Evolutionary conservation across 345 rosid species (phyloP).

Genomic region (Raphanus raphanistrum): DNA sequence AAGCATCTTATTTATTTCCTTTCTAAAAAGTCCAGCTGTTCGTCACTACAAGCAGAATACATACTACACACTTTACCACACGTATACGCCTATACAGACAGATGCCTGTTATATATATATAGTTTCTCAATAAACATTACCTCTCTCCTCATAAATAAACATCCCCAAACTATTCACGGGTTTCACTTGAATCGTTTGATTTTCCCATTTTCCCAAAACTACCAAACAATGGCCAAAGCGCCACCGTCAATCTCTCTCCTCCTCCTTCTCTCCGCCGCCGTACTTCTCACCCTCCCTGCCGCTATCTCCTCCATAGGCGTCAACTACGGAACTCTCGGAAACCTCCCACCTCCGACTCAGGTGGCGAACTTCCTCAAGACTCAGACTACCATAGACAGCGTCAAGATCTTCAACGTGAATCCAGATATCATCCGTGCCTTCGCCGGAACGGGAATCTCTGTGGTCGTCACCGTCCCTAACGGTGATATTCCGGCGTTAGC

Average conservation of each 20-base stretch:
- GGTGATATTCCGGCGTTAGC: slow-evolving; percentile 62
- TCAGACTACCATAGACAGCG: slow-evolving; percentile 57
- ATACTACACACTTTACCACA: slow-evolving; percentile 22
- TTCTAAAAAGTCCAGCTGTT: slow-evolving; percentile 24
- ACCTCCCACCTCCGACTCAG: slow-evolving; percentile 70
- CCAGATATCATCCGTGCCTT: slow-evolving; percentile 73
- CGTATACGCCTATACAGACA: slow-evolving; percentile 23
- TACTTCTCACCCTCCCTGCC: slow-evolving; percentile 44
- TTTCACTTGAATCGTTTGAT: slow-evolving; percentile 28
- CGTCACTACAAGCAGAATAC: neutral
- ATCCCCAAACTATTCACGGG: neutral
- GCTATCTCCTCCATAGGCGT: slow-evolving; percentile 57
- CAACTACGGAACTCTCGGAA: slow-evolving; percentile 76
- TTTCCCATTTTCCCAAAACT: neutral
- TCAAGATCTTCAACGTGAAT: slow-evolving; percentile 68
- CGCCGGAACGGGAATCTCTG: slow-evolving; percentile 55
- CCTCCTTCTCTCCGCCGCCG: slow-evolving; percentile 37
- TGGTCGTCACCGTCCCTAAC: slow-evolving; percentile 58
- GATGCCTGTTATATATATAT: slow-evolving; percentile 20
- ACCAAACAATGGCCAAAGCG: slow-evolving; percentile 24
- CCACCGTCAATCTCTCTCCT: slow-evolving; percentile 27
- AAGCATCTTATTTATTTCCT: neutral
- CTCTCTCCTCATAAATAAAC: slow-evolving; percentile 19
- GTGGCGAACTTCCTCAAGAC: slow-evolving; percentile 74
- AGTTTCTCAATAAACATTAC: neutral